phyloP scores from a whole-genome alignment of 208 protist species.

The Wallacemonas sp. region DNA sequence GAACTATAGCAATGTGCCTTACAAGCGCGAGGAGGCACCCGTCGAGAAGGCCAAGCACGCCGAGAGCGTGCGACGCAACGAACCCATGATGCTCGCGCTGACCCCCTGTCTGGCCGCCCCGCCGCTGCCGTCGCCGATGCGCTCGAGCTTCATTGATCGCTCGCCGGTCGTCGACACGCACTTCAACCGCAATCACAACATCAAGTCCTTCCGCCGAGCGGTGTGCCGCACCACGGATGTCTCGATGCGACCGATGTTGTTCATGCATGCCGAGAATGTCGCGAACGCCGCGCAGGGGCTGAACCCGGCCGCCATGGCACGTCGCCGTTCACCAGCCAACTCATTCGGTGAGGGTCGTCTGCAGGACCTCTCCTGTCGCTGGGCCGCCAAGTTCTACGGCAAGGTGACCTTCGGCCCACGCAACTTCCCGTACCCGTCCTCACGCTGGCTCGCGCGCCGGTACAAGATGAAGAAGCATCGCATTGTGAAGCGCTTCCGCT shows the following conservation, averaged over 20 bases:
- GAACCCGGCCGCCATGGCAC: conserved; percentile 4
- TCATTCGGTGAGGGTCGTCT: conserved; percentile 48
- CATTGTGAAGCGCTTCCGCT: conserved; percentile 88
- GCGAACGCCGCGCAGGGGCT: conserved; percentile 17
- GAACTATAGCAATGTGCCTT: conserved; percentile 49
- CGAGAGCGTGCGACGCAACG: neutral
- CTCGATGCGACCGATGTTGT: conserved; percentile 59
- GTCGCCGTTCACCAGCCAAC: neutral
- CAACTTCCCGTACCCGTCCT: conserved; percentile 88
- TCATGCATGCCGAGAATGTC: conserved; percentile 22
- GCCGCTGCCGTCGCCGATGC: conserved; percentile 35
- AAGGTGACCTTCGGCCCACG: conserved; percentile 82
- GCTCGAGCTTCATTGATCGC: conserved; percentile 71
- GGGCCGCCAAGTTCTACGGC: conserved; percentile 88
- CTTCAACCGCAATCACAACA: conserved; percentile 55
- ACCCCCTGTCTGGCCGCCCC: conserved; percentile 4
- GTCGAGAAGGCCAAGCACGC: neutral
- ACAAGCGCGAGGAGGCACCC: conserved; percentile 23
- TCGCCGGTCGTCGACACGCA: conserved; percentile 32
- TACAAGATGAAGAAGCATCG: conserved; percentile 93
- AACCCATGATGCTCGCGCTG: neutral
- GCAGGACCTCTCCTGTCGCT: conserved; percentile 62
- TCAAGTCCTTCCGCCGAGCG: conserved; percentile 64
- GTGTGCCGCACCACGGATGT: conserved; percentile 69
- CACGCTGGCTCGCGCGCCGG: conserved; percentile 81